These are phyloP conservation scores for Corynespora cassiicola DNA, from an alignment of 2,329 filamentous ascomycete genomes.

Conservation along the genomic window DNA sequence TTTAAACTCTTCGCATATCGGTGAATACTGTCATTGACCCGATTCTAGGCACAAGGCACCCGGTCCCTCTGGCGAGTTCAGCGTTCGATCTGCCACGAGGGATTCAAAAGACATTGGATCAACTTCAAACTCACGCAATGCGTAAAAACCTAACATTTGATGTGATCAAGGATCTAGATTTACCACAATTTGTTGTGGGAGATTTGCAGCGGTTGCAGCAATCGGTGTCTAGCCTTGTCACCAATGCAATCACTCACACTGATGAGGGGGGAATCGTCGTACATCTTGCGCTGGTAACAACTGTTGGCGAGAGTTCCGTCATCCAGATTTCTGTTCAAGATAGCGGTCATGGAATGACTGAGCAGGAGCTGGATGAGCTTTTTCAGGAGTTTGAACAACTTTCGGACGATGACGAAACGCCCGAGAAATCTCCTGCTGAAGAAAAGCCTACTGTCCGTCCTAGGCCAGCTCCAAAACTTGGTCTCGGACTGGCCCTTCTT, in stretches of 20 bases:
- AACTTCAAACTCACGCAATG: constrained; percentile 3
- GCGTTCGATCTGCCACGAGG: constrained; percentile 6
- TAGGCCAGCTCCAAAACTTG: background rate
- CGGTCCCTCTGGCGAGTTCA: background rate
- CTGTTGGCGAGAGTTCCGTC: constrained; percentile 2
- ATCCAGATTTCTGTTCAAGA: constrained; percentile 10
- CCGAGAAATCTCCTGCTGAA: constrained; percentile 2
- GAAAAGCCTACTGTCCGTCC: background rate
- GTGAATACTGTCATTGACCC: too few species aligned
- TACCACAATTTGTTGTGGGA: constrained; percentile 5
- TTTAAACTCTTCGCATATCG: too few species aligned
- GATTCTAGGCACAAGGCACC: constrained; percentile 1
- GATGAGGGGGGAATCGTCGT: constrained; percentile 4
- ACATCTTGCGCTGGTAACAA: constrained; percentile 1
- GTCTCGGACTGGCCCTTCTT: constrained; percentile 8
- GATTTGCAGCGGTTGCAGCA: constrained; percentile 9
- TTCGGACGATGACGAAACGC: constrained; percentile 5
- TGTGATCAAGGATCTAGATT: constrained; percentile 6
- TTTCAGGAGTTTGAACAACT: constrained; percentile 14
- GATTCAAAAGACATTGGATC: constrained; percentile 2
- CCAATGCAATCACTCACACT: constrained; percentile 7
- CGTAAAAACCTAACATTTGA: constrained; percentile 7
- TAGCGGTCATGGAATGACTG: constrained; percentile 10
- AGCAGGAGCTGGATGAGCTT: constrained; percentile 9
- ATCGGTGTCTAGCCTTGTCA: constrained; percentile 7